A percentile compares a stretch with the other conserved stretches of the same genome.
These are phyloP conservation scores for Rutstroemia sp. DNA, from an alignment of 2,329 filamentous ascomycete species.

Conservation along the genomic window DNA sequence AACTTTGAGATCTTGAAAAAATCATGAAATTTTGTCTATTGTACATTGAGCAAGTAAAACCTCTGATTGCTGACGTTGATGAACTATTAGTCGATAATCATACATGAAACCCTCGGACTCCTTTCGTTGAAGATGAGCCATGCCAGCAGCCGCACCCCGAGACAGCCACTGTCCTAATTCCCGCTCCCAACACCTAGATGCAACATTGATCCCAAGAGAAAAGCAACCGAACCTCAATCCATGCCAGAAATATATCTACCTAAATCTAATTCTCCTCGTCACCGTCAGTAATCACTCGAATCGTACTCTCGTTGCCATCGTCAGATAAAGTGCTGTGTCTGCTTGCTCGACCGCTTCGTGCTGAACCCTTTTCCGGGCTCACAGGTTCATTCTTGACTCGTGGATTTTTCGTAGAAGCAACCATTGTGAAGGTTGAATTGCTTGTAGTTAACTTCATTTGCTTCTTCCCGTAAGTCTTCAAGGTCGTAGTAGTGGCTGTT, in stretches of 20 bases:
- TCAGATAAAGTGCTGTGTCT: neutral
- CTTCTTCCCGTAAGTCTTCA: conserved; percentile 22
- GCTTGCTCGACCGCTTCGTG: conserved; percentile 13
- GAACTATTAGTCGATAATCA: conserved; percentile 19
- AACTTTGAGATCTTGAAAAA: neutral
- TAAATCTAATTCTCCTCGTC: conserved; percentile 4
- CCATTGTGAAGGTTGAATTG: conserved; percentile 20
- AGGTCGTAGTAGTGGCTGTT: conserved; percentile 17
- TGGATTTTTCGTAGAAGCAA: conserved; percentile 11
- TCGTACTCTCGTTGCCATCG: conserved; percentile 16
- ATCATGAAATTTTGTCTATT: neutral
- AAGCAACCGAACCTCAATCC: conserved; percentile 1
- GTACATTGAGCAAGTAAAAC: conserved; percentile 1
- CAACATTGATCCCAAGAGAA: neutral
- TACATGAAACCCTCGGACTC: conserved; percentile 16
- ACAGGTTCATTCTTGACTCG: conserved; percentile 5
- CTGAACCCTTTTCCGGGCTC: conserved; percentile 12
- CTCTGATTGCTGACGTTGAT: conserved; percentile 3
- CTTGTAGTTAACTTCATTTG: conserved; percentile 19
- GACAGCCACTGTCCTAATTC: conserved; percentile 12
- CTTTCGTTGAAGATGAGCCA: conserved; percentile 23
- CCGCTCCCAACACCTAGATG: conserved; percentile 1
- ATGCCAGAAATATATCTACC: neutral
- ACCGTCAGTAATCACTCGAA: conserved; percentile 15
- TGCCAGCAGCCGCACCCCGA: conserved; percentile 11